phyloP scores from a whole-genome alignment of 2,329 filamentous ascomycete genomes.

The Aspergillus nomiae region DNA sequence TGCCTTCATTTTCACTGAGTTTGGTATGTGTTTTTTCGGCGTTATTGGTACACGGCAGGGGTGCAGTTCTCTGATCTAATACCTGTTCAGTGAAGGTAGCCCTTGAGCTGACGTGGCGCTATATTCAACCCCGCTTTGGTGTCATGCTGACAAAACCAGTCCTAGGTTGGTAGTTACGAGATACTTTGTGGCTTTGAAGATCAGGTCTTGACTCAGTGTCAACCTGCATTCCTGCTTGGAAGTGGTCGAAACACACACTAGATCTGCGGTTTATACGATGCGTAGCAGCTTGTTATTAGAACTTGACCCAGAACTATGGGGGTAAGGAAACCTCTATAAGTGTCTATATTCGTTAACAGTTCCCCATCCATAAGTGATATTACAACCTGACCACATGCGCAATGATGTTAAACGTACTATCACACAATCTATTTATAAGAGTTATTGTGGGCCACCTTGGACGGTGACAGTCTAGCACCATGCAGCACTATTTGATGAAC shows the following conservation, averaged over 20 bases:
- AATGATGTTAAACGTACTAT: no score
- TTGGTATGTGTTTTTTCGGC: background rate
- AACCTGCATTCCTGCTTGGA: no score
- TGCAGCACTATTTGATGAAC: no score
- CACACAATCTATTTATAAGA: no score
- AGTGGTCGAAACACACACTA: no score
- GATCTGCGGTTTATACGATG: no score
- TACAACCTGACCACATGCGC: background rate
- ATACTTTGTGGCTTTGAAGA: background rate
- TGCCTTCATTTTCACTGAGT: conserved; percentile 51
- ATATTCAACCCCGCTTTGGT: background rate
- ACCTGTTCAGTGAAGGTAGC: background rate
- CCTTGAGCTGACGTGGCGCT: background rate
- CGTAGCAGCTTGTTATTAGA: no score
- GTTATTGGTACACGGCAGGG: background rate
- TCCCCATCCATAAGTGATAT: background rate
- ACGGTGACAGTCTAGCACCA: no score
- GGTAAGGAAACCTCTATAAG: no score
- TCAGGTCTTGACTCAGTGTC: background rate
- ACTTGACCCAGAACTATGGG: no score
- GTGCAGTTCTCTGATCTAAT: background rate
- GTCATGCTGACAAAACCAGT: background rate
- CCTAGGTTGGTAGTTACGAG: background rate
- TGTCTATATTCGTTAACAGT: no score
- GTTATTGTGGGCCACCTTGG: no score